Evolutionary conservation across 495 filamentous ascomycete species (phyloP).

Genomic region (Bacidia gigantensis): DNA sequence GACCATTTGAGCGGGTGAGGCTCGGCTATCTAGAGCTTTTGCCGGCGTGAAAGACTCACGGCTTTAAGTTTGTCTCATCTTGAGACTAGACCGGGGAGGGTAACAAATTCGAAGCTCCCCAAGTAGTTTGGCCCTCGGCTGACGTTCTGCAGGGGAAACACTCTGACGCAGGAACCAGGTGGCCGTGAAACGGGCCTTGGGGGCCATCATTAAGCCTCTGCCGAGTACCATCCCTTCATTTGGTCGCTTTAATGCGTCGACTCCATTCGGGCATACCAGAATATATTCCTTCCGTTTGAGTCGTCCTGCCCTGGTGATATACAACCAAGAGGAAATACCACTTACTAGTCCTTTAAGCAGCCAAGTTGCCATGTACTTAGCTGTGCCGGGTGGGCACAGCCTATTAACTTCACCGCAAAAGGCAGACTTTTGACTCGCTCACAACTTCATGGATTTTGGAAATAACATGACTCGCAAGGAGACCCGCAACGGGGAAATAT

Average conservation of each 20-base stretch:
- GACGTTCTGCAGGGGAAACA: background rate
- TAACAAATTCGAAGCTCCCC: constrained; percentile 1
- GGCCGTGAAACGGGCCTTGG: background rate
- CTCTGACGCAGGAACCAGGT: constrained; percentile 1
- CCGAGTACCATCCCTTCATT: background rate
- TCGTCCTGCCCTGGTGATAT: background rate
- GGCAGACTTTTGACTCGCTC: background rate
- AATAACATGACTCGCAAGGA: too few relatives aligned
- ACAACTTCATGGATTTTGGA: too few relatives aligned
- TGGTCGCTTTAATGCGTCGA: background rate
- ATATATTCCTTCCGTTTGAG: background rate
- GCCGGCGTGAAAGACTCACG: background rate
- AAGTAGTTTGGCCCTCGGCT: background rate
- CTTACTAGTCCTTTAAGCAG: background rate
- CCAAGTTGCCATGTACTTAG: background rate
- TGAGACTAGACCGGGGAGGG: constrained; percentile 3
- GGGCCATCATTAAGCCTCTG: background rate
- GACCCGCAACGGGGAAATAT: too few relatives aligned
- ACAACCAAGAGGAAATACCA: background rate
- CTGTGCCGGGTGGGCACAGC: background rate
- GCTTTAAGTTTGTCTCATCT: constrained; percentile 2
- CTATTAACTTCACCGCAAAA: background rate
- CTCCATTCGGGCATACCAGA: background rate
- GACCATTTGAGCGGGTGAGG: constrained; percentile 1
- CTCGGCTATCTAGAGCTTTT: background rate